A percentile compares a stretch with the other conserved stretches of the same genome.
Evolutionary conservation across 2,329 filamentous ascomycete species (phyloP).

Genomic region (Xylaria sp.): DNA sequence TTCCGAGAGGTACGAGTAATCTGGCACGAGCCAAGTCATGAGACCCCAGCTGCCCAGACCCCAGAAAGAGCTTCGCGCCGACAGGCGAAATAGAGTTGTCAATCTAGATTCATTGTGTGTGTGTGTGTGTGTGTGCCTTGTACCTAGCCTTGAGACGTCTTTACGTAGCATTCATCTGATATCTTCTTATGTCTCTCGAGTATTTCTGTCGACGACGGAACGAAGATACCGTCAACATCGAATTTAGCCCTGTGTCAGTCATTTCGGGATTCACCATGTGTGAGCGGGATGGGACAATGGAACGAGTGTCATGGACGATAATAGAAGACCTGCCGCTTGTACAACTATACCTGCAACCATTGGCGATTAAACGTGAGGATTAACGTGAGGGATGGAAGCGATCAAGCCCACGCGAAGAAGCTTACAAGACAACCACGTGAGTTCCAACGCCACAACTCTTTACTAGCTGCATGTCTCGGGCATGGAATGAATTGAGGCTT

Average conservation of each 20-base stretch:
- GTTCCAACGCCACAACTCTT: constrained; percentile 12
- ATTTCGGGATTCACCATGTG: no score
- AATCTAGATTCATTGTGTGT: background rate
- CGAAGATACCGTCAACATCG: background rate
- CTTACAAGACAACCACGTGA: constrained; percentile 24
- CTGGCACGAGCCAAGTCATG: constrained; percentile 30
- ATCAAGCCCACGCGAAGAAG: constrained; percentile 17
- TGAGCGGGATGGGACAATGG: no score
- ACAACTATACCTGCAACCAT: constrained; percentile 7
- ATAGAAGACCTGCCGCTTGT: background rate
- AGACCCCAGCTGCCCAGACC: background rate
- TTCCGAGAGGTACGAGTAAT: constrained; percentile 27
- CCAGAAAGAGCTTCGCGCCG: constrained; percentile 11
- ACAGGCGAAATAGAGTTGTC: constrained; percentile 5
- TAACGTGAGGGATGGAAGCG: no score
- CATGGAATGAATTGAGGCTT: constrained; percentile 24
- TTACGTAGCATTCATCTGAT: no score
- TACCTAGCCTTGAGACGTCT: no score
- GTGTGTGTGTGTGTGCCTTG: no score
- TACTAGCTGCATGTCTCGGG: constrained; percentile 12
- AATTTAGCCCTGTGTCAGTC: no score
- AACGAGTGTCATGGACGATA: background rate
- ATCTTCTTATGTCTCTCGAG: no score
- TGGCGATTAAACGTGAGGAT: constrained; percentile 4
- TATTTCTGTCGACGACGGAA: no score